A percentile compares a stretch with the other conserved stretches of the same genome.
Conservation (phyloP, 2,329 filamentous ascomycete genomes). For the Colletotrichum tamarilloi region DNA sequence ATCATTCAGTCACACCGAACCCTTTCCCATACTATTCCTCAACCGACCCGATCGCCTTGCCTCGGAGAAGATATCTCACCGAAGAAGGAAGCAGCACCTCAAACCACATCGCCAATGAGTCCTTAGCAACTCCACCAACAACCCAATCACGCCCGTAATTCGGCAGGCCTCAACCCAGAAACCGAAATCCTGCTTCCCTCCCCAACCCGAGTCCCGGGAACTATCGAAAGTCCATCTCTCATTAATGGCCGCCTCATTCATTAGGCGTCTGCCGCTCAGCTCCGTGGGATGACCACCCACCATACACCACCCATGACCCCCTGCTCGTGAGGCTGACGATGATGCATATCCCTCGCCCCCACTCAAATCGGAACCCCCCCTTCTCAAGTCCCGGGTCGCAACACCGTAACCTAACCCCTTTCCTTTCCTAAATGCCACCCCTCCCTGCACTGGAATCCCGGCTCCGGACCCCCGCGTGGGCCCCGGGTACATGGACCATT, state of each 20-base stretch:
- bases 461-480: no score
- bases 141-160: background rate
- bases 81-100: background rate
- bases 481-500: no score
- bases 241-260: background rate
- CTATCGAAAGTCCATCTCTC: background rate
- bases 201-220: background rate
- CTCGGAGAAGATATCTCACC: background rate
- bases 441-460: no score
- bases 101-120: background rate
- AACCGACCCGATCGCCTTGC: background rate
- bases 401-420: no score
- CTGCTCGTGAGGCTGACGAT: background rate
- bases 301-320: no score
- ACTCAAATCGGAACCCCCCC: background rate
- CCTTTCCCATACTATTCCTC: background rate
- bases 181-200: background rate
- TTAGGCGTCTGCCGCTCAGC: background rate
- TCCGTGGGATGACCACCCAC: background rate
- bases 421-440: no score
- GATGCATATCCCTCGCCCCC: background rate
- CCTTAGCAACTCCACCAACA: background rate
- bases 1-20: background rate
- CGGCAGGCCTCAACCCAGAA: background rate
- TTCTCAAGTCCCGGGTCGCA: no score